phyloP scores from a whole-genome alignment of 257 asterid species.

The Solanum phureja region DNA sequence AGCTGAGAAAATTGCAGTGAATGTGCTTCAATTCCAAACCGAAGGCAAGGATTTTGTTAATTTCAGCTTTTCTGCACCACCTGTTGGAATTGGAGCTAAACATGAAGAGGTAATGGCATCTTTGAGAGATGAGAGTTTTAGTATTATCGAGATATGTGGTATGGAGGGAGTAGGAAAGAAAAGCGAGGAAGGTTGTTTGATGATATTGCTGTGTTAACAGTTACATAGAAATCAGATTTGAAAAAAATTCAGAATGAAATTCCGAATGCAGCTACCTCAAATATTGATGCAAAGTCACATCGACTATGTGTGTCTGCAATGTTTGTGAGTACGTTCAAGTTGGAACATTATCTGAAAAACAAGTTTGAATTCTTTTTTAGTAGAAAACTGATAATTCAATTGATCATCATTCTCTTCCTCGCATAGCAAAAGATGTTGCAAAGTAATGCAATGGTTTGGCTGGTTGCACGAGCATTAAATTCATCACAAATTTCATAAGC shows the following conservation, averaged over 20 bases:
- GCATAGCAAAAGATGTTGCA: not conserved
- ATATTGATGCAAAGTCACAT: not conserved
- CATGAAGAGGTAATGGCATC: not conserved
- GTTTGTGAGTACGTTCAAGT: not conserved
- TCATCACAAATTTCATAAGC: not conserved
- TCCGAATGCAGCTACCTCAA: rapidly evolving
- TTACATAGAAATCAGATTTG: rapidly evolving
- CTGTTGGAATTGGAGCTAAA: not conserved
- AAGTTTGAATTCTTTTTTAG: not conserved
- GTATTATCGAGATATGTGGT: not conserved
- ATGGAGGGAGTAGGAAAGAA: not conserved
- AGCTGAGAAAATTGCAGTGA: not conserved
- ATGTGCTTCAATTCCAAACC: not conserved
- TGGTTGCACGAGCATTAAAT: not conserved
- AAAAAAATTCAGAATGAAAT: too few relatives aligned
- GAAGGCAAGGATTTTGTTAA: not conserved
- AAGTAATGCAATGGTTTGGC: not conserved
- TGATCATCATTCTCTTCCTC: not conserved
- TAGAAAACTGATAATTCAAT: not conserved
- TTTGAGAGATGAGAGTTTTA: not conserved
- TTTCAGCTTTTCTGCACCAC: not conserved
- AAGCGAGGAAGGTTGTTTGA: not conserved
- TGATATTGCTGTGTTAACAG: not conserved
- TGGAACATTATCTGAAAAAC: not conserved
- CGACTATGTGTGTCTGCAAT: rapidly evolving